Evolutionary conservation across 2,329 filamentous ascomycete genomes (phyloP).

Genomic region (Thelonectria blattea): DNA sequence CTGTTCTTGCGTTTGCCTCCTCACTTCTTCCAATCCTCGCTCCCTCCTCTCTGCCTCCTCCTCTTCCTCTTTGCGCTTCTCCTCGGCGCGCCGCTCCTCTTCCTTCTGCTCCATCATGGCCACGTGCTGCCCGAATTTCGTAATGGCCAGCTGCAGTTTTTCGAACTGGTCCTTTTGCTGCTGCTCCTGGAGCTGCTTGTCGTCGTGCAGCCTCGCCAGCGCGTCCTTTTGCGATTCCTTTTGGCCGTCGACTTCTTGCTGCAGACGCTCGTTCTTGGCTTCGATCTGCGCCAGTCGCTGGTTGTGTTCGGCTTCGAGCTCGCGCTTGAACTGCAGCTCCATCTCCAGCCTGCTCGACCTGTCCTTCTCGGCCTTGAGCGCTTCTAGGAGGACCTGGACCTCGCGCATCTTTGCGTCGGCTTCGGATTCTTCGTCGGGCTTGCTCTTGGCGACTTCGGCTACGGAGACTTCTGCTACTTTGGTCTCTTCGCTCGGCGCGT

Average conservation of each 20-base stretch:
- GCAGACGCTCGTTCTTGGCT: neutral
- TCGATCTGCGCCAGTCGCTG: neutral
- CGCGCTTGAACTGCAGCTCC: neutral
- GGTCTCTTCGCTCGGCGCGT: neutral
- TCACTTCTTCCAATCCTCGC: neutral
- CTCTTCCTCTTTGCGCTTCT: neutral
- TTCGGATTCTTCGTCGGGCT: neutral
- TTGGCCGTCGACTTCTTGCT: neutral
- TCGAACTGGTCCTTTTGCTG: neutral
- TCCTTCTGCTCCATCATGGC: neutral
- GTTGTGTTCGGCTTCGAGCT: neutral
- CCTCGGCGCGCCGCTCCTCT: neutral
- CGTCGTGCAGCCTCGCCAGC: neutral
- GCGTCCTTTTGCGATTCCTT: neutral
- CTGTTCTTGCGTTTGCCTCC: neutral
- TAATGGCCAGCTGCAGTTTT: neutral
- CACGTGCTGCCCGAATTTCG: neutral
- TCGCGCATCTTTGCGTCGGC: neutral
- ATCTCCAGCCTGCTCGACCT: neutral
- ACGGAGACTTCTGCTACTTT: neutral
- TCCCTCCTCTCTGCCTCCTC: neutral
- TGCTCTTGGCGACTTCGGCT: neutral
- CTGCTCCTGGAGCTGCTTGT: neutral
- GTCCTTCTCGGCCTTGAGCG: neutral
- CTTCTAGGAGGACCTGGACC: neutral